phyloP scores from a whole-genome alignment of 805 yeast species.

The Ogataea ganodermae region DNA sequence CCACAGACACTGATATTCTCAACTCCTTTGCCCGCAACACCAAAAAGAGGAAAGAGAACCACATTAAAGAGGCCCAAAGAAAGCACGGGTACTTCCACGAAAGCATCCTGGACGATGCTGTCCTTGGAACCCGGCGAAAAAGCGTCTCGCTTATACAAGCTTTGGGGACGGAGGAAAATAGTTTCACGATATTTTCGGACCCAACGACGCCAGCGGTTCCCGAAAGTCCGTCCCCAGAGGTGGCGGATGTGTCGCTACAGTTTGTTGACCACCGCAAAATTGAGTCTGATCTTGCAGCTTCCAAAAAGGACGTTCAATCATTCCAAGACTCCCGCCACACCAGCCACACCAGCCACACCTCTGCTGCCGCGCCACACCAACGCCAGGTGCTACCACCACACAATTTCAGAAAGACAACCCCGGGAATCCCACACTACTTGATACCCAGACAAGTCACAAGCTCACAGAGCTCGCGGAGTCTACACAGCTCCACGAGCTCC shows the following conservation, averaged over 20 bases:
- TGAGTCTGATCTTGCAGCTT: neutral
- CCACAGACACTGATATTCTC: conserved; percentile 10
- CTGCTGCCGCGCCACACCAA: neutral
- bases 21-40: neutral
- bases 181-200: conserved; percentile 20
- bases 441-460: conserved; percentile 9
- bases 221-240: neutral
- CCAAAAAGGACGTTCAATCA: no score
- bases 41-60: conserved; percentile 13
- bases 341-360: neutral
- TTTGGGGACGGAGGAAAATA: conserved; percentile 9
- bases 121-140: conserved; percentile 17
- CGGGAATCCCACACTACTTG: conserved; percentile 21
- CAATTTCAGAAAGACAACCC: conserved; percentile 20
- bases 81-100: conserved; percentile 24
- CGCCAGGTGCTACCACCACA: conserved; percentile 7
- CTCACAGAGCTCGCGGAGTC: neutral
- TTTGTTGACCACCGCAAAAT: neutral
- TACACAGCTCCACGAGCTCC: neutral
- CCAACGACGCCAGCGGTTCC: neutral
- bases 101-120: conserved; percentile 10
- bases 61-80: conserved; percentile 20
- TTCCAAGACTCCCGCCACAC: neutral
- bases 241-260: neutral
- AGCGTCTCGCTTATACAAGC: neutral